phyloP scores from a whole-genome alignment of 2,329 filamentous ascomycete species.

The Colletotrichum sp. region DNA sequence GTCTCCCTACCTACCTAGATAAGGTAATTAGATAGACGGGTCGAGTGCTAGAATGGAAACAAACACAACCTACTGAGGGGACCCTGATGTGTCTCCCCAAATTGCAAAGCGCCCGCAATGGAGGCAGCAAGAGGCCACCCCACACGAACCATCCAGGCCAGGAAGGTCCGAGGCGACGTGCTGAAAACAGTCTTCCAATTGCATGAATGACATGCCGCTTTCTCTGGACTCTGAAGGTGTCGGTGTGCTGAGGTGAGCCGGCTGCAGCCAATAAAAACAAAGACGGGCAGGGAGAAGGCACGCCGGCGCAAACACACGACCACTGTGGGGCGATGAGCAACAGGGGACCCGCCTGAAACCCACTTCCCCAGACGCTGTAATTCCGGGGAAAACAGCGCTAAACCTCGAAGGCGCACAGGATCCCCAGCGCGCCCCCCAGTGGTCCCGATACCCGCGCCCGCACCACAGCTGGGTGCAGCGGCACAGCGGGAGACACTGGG shows the following conservation, averaged over 20 bases:
- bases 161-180: background rate
- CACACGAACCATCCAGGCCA: background rate
- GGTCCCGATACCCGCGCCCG: constrained; percentile 17
- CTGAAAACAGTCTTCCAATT: background rate
- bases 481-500: background rate
- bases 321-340: constrained; percentile 4
- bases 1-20: background rate
- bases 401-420: background rate
- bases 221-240: background rate
- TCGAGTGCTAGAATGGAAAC: background rate
- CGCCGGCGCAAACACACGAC: background rate
- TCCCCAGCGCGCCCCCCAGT: constrained; percentile 1
- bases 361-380: constrained; percentile 25
- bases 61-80: background rate
- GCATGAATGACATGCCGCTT: background rate
- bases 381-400: constrained; percentile 22
- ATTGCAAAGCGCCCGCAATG: no score
- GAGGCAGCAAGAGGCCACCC: background rate
- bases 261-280: background rate
- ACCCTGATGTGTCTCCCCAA: background rate
- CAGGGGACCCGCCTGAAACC: constrained; percentile 4
- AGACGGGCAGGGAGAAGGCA: background rate
- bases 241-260: background rate
- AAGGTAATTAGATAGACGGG: background rate
- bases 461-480: background rate